Evolutionary conservation across 352 stramenopile species (phyloP), one percentile per base, ranked within the genome.

Genomic region (Thalassiosira allenii): DNA sequence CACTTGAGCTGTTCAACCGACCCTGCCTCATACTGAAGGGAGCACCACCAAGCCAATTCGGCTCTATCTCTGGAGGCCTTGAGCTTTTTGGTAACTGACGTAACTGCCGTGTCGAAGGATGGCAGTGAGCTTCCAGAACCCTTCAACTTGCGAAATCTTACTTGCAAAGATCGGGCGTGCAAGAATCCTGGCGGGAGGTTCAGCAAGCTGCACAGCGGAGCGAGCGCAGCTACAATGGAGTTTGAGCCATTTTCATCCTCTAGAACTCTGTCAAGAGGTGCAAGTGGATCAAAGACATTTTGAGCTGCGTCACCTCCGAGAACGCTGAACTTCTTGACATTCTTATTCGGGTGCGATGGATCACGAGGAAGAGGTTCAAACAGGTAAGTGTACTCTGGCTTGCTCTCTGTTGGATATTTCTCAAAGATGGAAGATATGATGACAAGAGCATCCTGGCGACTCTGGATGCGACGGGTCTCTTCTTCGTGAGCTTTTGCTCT

Each of bases 11-110:
- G 70, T 12, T 89, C 73, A 4, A 83, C 68, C 25, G 87, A 85
- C 52, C 77, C 75, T 59, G 72, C 59, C 29, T 82, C 59, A 74
- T 92, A 89, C 22, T 74, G 47, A 30, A 76, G 67, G 1, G 90
- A 79, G 54, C 87, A 93, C 90, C 90, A 94, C 79, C 90, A 90
- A 49, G 81, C 73, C 40, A 94, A 66, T 17, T 91, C 80, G 41
- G 82, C 77, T 32, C 83, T 83, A 67, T 93, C 90, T 34, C 37
- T 61, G 17, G 74, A 52, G 17, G 62, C 63, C 40, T 83, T 68
- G 8, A 94, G 53, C 47, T 81, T 82, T 68, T 92, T 89, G 0
- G 88, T 57, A 47, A 92, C 83, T 3, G 81, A 75, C 8, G 88
- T 25, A 61, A 93, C 82, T 51, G 84, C 67, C 23, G 67, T 66